Conservation (phyloP, 768 basidiomycete genomes). For the Suillus sp. region DNA sequence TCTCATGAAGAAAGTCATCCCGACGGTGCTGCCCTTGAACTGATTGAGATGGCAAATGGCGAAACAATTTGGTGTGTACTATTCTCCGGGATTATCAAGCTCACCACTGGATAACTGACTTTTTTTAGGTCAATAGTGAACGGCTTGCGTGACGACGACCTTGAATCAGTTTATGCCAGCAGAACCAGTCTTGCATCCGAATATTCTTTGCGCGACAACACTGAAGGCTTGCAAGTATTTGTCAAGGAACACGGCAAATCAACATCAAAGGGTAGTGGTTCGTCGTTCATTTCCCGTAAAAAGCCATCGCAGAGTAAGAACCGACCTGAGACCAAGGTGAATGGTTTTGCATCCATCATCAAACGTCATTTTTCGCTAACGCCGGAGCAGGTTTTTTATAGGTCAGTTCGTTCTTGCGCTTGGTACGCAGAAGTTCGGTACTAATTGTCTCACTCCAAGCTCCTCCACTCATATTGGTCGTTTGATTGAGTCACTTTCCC, state of each 20-base stretch:
- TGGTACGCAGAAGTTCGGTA: slow-evolving; percentile 31
- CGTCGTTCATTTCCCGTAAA: slow-evolving; percentile 62
- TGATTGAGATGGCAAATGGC: slow-evolving; percentile 84
- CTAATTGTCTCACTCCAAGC: slow-evolving; percentile 64
- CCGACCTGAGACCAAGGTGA: slow-evolving; percentile 85
- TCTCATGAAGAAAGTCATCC: slow-evolving; percentile 29
- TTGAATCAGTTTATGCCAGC: slow-evolving; percentile 65
- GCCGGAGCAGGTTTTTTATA: slow-evolving; percentile 32
- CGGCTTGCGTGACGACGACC: slow-evolving; percentile 76
- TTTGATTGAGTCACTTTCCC: slow-evolving; percentile 81
- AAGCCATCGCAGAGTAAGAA: slow-evolving; percentile 53
- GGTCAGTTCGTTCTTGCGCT: slow-evolving; percentile 7
- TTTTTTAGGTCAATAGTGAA: slow-evolving; percentile 72
- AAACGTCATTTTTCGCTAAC: slow-evolving; percentile 5
- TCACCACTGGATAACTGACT: slow-evolving; percentile 2
- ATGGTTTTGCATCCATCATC: slow-evolving; percentile 23
- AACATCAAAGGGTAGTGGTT: slow-evolving; percentile 64
- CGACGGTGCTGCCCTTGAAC: slow-evolving; percentile 68
- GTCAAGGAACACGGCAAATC: slow-evolving; percentile 75
- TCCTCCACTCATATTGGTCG: slow-evolving; percentile 79
- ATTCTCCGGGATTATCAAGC: neutral
- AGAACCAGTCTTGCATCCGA: slow-evolving; percentile 77
- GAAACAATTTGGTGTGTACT: slow-evolving; percentile 77
- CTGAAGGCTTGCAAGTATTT: slow-evolving; percentile 63
- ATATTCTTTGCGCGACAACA: slow-evolving; percentile 53